A percentile compares a stretch with the other conserved stretches of the same genome.
phyloP scores from a whole-genome alignment of 805 yeast genomes.

The Ogataea polymorpha region DNA sequence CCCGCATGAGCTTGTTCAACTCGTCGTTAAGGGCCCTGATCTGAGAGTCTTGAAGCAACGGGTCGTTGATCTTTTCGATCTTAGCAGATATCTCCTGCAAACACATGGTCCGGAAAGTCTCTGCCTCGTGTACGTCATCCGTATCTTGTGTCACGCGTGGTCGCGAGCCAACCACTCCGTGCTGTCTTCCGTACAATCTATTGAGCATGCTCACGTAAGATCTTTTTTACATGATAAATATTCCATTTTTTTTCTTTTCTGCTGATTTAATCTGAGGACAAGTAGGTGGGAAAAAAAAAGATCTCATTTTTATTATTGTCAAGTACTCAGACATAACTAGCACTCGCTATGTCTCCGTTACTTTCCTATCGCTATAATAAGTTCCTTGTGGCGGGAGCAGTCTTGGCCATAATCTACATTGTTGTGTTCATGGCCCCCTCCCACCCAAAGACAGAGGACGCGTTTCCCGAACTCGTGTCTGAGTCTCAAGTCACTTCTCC shows the following conservation, averaged over 20 bases:
- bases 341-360: slow-evolving; percentile 19
- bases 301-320: not conserved
- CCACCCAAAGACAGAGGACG: slow-evolving; percentile 12
- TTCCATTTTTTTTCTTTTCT: slow-evolving; percentile 31
- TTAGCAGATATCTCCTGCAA: slow-evolving; percentile 60
- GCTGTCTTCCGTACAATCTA: too few species aligned
- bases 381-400: slow-evolving; percentile 44
- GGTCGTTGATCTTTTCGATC: slow-evolving; percentile 62
- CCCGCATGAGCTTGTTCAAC: slow-evolving; percentile 62
- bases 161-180: slow-evolving; percentile 34
- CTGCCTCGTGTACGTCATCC: slow-evolving; percentile 53
- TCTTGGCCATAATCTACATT: slow-evolving; percentile 45
- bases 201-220: too few species aligned
- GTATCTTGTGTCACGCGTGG: slow-evolving; percentile 50
- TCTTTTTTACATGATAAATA: slow-evolving; percentile 50
- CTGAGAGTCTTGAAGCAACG: slow-evolving; percentile 52
- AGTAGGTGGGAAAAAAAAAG: not conserved
- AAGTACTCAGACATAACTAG: not conserved
- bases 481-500: slow-evolving; percentile 1
- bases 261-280: slow-evolving; percentile 1
- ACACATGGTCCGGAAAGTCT: slow-evolving; percentile 63
- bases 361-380: slow-evolving; percentile 48
- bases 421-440: slow-evolving; percentile 42
- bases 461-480: slow-evolving; percentile 5
- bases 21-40: slow-evolving; percentile 73